phyloP scores from a whole-genome alignment of 2,329 filamentous ascomycete genomes.

The Aspergillus nomiae region DNA sequence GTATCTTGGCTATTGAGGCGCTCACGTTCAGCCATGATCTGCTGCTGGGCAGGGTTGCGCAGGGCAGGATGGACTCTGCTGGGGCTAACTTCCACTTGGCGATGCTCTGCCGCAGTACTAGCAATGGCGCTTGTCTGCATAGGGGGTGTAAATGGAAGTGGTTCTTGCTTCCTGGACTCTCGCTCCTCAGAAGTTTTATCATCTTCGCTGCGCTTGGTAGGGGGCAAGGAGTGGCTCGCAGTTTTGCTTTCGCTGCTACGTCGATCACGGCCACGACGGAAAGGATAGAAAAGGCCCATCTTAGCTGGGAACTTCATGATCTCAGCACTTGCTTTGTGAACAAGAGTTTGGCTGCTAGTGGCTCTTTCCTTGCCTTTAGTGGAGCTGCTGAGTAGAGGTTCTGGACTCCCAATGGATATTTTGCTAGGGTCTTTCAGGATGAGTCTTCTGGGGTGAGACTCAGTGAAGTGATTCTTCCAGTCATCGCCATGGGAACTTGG shows the following conservation, averaged over 20 bases:
- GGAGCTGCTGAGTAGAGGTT: not conserved
- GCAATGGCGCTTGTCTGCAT: not conserved
- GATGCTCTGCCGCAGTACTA: not conserved
- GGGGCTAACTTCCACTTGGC: conserved; percentile 1
- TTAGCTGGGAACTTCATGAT: conserved; percentile 12
- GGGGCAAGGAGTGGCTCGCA: conserved; percentile 7
- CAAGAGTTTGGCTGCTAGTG: not conserved
- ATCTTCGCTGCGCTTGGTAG: not conserved
- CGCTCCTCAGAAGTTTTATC: not conserved
- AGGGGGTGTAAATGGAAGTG: not conserved
- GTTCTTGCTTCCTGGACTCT: not conserved
- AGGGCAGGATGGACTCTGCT: conserved; percentile 17
- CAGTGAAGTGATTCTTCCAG: not conserved
- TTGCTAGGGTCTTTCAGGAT: conserved; percentile 5
- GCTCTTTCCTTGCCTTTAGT: not conserved
- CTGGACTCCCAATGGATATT: conserved; percentile 11
- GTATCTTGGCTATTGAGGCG: not conserved
- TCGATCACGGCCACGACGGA: conserved; percentile 18
- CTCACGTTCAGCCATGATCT: conserved; percentile 18
- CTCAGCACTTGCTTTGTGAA: conserved; percentile 2
- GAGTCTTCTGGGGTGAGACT: not conserved
- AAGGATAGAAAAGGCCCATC: conserved; percentile 18
- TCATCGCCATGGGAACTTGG: not conserved
- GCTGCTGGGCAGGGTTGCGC: conserved; percentile 11
- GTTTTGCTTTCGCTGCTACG: conserved; percentile 5